Base-by-base conservation (phyloP, 306 rosid genomes). In the Casuarina equisetifolia region DNA sequence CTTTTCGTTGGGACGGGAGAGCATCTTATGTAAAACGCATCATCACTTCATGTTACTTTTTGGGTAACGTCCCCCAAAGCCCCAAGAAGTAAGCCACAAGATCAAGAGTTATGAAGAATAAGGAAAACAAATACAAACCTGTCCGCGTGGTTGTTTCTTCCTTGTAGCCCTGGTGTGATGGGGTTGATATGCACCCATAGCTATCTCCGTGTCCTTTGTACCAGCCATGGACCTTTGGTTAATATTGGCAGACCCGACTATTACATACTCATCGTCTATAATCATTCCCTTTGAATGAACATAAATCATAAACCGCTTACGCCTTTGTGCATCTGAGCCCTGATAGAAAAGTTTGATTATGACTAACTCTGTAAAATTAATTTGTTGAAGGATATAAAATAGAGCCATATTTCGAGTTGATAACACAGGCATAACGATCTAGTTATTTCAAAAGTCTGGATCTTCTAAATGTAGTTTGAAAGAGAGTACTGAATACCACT, bases 171-270 rank as follows among this genome's bases (percentile, higher is more conserved):
- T 91, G 38, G 96, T 82, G 78, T 92, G 74, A 88, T 91, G 90
- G 40, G 98, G 97, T 77, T 92, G 99, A 85, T 92, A 95, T n/a
- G 97, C 81, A 63, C 97, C 99, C 91, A 90, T 91, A 54, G 98
- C 99, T 79, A 95, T 89, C 94, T 95, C 99, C 2, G 99, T 95
- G 84, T 92, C 99, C 82, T 90, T 95, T 20, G 97, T 79, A 69
- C 98, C 99, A 58, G 97, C 99, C 97, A 95, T 73, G 62, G 99
- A 95, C 85, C 99, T 88, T 84, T 95, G 99, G 84, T 95, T 95
- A 79, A 95, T 95, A 75, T 95, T 95, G 72, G 97, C 99, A 81
- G 99, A 95, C 78, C 98, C 99, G 51, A 92, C 43, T 53, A 95
- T 87, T 2, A 95, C 89, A 6, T 95, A 95, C 75, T 95, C 99